Conservation (phyloP, 352 stramenopile species). For the Phytophthora cajani region DNA sequence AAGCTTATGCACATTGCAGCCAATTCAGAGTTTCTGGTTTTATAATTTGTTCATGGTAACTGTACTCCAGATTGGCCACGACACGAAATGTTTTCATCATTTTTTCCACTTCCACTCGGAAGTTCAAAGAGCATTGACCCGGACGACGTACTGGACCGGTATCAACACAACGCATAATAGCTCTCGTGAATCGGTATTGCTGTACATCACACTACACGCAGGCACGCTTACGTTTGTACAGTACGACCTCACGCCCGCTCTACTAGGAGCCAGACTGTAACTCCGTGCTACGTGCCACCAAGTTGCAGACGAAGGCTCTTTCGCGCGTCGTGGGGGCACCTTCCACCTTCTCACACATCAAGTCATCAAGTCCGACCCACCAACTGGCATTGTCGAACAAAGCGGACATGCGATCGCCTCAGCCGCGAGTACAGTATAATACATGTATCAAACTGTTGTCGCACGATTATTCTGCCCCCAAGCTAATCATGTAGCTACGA, state of each 20-base stretch:
- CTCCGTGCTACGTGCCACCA: neutral
- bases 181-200: neutral
- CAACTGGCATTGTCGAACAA: conserved; percentile 1
- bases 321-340: neutral
- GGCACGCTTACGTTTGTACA: neutral
- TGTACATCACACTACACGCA: neutral
- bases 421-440: neutral
- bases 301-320: neutral
- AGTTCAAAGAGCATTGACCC: neutral
- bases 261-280: neutral
- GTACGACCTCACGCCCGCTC: neutral
- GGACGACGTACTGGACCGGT: neutral
- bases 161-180: too few species aligned
- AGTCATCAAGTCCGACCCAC: neutral
- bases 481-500: conserved; percentile 16
- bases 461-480: conserved; percentile 22
- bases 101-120: neutral
- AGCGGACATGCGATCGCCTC: neutral
- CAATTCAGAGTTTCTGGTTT: too few species aligned
- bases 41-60: too few species aligned
- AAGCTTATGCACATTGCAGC: too few species aligned
- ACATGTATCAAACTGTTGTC: neutral
- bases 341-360: neutral
- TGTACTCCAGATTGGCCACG: too few species aligned
- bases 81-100: too few species aligned